Evolutionary conservation across 768 basidiomycete species (phyloP).

Genomic region (Floccularia luteovirens): DNA sequence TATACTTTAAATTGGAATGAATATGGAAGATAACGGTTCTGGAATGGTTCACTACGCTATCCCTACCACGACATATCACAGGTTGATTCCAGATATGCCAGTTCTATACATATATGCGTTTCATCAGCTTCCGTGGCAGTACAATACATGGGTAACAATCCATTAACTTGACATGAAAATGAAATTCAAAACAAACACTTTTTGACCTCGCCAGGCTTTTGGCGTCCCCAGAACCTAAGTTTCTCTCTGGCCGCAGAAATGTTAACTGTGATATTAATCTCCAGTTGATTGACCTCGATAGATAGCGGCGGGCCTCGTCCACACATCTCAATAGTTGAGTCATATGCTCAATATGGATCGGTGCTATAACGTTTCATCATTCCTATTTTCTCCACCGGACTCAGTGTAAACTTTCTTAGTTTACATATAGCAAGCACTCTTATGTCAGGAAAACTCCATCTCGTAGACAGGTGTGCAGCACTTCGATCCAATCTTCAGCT

Average conservation of each 20-base stretch:
- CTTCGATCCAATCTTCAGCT: constrained; percentile 22
- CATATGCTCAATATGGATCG: constrained; percentile 13
- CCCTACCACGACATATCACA: too few species aligned
- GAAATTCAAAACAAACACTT: constrained; percentile 5
- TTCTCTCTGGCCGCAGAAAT: constrained; percentile 16
- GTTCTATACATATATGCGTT: too few species aligned
- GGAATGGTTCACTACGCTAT: too few species aligned
- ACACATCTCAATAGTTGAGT: constrained; percentile 13
- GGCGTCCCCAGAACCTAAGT: constrained; percentile 13
- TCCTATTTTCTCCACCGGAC: constrained; percentile 33
- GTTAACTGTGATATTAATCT: constrained; percentile 12
- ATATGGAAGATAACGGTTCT: too few species aligned
- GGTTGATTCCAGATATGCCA: too few species aligned
- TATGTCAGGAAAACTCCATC: constrained; percentile 17
- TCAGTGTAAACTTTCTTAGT: constrained; percentile 19
- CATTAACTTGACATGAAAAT: too few species aligned
- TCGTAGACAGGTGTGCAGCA: constrained; percentile 20
- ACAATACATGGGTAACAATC: too few species aligned
- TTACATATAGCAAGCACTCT: constrained; percentile 19
- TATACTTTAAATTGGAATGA: too few species aligned
- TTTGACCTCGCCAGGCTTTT: constrained; percentile 13
- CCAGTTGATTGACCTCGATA: constrained; percentile 21
- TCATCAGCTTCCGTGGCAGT: too few species aligned
- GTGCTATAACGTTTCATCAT: constrained; percentile 30
- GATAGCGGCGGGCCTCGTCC: constrained; percentile 5